phyloP scores from a whole-genome alignment of 2,329 filamentous ascomycete genomes.

The Huntiella bhutanensis region DNA sequence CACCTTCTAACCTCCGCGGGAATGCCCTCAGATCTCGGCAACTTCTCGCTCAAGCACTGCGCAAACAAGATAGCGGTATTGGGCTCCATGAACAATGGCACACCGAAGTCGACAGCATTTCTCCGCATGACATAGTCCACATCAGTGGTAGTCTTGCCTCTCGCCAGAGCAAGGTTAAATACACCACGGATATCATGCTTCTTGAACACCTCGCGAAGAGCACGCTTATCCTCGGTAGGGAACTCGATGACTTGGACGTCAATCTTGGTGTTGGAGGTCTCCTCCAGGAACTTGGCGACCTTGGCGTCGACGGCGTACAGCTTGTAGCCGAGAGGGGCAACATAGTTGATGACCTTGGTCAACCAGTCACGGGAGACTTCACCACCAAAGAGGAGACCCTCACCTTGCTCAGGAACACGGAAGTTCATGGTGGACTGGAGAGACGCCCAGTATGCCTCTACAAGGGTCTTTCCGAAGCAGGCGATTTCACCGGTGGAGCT shows the following conservation, averaged over 20 bases:
- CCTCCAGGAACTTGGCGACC: slow-evolving; percentile 72
- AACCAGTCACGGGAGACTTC: slow-evolving; percentile 55
- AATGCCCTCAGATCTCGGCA: slow-evolving; percentile 73
- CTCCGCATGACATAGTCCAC: slow-evolving; percentile 92
- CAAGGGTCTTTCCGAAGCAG: slow-evolving; percentile 88
- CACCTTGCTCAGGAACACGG: slow-evolving; percentile 81
- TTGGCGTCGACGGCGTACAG: slow-evolving; percentile 67
- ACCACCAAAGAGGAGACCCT: slow-evolving; percentile 88
- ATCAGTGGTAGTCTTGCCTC: slow-evolving; percentile 69
- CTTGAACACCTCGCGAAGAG: slow-evolving; percentile 83
- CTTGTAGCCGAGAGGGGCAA: slow-evolving; percentile 83
- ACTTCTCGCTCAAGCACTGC: slow-evolving; percentile 91
- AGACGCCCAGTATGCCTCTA: slow-evolving; percentile 95
- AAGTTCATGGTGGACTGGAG: slow-evolving; percentile 91
- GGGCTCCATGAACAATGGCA: slow-evolving; percentile 95
- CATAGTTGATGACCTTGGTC: slow-evolving; percentile 63
- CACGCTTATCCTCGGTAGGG: slow-evolving; percentile 88
- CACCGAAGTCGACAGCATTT: slow-evolving; percentile 95
- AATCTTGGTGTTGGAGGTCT: slow-evolving; percentile 43
- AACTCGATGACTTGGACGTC: slow-evolving; percentile 85
- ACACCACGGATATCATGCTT: slow-evolving; percentile 92
- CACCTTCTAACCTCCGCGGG: slow-evolving; percentile 81
- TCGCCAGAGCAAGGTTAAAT: slow-evolving; percentile 77
- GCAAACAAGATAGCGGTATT: slow-evolving; percentile 94
- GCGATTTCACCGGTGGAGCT: slow-evolving; percentile 92